A percentile compares a stretch with the other conserved stretches of the same genome.
phyloP scores from a whole-genome alignment of 2,329 filamentous ascomycete genomes.

The Spiromastix sp. region DNA sequence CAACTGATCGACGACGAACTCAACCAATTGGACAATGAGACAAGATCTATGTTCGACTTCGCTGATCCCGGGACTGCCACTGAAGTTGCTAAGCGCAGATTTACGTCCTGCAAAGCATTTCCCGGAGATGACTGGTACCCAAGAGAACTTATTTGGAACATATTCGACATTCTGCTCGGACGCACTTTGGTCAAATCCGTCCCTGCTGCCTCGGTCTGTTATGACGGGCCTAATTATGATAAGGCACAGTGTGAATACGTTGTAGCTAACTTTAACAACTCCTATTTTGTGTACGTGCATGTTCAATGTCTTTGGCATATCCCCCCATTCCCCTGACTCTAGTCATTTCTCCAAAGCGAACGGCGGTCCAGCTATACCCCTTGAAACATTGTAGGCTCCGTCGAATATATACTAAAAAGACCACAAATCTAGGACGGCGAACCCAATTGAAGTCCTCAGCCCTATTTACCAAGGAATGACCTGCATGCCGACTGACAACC shows the following conservation, averaged over 20 bases:
- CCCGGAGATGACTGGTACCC: constrained; percentile 16
- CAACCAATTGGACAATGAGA: neutral
- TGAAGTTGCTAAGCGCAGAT: constrained; percentile 21
- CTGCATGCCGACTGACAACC: constrained; percentile 15
- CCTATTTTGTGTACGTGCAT: constrained; percentile 31
- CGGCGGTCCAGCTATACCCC: constrained; percentile 44
- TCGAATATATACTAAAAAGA: constrained; percentile 38
- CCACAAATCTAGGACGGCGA: constrained; percentile 45
- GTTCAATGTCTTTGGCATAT: constrained; percentile 45
- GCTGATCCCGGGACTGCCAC: neutral
- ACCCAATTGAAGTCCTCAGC: constrained; percentile 41
- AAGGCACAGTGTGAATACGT: constrained; percentile 21
- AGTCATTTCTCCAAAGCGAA: constrained; percentile 37
- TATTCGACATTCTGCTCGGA: constrained; percentile 30
- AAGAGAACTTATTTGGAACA: constrained; percentile 11
- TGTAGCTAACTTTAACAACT: constrained; percentile 19
- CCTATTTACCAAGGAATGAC: constrained; percentile 18
- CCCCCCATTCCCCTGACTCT: constrained; percentile 42
- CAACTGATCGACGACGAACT: neutral
- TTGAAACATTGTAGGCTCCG: constrained; percentile 47
- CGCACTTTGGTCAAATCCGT: constrained; percentile 22
- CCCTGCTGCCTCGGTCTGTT: constrained; percentile 26
- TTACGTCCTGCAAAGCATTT: constrained; percentile 28
- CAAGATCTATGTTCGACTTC: neutral
- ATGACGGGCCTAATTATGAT: constrained; percentile 24